These are phyloP conservation scores for Nitzschia sp. DNA, from an alignment of 108 stramenopile species.

Conservation along the genomic window DNA sequence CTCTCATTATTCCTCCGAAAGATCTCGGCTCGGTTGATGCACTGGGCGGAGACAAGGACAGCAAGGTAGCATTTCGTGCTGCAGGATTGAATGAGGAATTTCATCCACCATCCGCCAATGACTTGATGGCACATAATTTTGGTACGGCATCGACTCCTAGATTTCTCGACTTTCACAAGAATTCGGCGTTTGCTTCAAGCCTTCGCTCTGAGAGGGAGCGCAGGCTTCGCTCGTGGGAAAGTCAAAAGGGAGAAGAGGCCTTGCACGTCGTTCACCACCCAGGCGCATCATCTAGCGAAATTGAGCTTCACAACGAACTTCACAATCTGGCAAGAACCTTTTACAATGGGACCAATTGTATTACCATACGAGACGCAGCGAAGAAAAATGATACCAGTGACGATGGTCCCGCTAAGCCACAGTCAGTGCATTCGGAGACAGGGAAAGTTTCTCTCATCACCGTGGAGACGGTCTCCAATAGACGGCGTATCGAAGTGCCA, in stretches of 20 bases:
- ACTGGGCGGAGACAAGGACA: not conserved
- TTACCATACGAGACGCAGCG: constrained; percentile 53
- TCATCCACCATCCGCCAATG: not conserved
- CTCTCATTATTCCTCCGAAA: not conserved
- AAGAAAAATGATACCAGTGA: constrained; percentile 34
- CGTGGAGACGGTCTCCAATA: constrained; percentile 55
- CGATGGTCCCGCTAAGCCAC: not conserved
- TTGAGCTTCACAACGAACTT: constrained; percentile 60
- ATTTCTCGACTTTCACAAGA: constrained; percentile 72
- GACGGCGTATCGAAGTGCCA: constrained; percentile 77
- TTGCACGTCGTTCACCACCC: constrained; percentile 45
- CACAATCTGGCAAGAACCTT: constrained; percentile 72
- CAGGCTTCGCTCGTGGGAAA: constrained; percentile 61
- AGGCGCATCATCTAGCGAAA: constrained; percentile 46
- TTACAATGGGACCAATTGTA: constrained; percentile 66
- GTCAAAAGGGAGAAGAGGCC: constrained; percentile 28
- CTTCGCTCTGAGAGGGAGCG: constrained; percentile 72
- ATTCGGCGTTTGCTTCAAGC: constrained; percentile 75
- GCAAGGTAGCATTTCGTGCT: not conserved
- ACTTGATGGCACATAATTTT: constrained; percentile 18
- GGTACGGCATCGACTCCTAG: constrained; percentile 42
- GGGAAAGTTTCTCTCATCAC: constrained; percentile 46
- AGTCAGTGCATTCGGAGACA: not conserved
- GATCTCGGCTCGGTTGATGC: not conserved
- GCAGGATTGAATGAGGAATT: not conserved